Evolutionary conservation across 163 green algal genomes (phyloP).

Genomic region (Volvox carteri): DNA sequence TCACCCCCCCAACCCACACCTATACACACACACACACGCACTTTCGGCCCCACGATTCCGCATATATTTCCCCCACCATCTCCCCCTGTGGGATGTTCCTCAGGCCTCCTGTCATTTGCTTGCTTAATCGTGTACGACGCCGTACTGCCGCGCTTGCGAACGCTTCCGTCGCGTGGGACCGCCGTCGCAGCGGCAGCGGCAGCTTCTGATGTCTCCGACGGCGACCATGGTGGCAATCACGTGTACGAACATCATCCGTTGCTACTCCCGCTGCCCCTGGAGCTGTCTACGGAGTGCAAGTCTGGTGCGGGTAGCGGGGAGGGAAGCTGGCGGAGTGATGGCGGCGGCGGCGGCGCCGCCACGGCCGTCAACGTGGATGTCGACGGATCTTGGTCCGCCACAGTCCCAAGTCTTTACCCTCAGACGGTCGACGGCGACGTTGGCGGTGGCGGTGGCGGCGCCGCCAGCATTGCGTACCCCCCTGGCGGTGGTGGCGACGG

Average conservation of each 20-base stretch:
- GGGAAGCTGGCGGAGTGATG: background rate
- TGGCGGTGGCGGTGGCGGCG: background rate
- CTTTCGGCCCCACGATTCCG: no score
- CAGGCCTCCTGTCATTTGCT: constrained; percentile 38
- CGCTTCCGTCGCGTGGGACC: background rate
- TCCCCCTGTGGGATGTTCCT: no score
- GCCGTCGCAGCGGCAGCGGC: background rate
- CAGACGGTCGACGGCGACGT: background rate
- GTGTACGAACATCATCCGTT: background rate
- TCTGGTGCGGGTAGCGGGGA: background rate
- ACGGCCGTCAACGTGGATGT: background rate
- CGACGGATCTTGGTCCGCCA: background rate
- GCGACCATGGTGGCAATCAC: background rate
- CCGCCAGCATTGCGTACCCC: background rate
- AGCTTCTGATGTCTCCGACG: background rate
- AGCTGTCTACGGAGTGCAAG: constrained; percentile 2
- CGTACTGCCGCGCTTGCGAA: constrained; percentile 63
- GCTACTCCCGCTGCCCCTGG: constrained; percentile 1
- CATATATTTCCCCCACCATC: no score
- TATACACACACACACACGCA: no score
- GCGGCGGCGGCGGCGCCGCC: background rate
- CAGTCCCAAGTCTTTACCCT: background rate
- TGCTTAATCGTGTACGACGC: constrained; percentile 68
- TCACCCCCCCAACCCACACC: no score
- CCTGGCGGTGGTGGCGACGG: background rate